Conservation (phyloP, 257 asterid species). For the Cynanchum wilfordii region DNA sequence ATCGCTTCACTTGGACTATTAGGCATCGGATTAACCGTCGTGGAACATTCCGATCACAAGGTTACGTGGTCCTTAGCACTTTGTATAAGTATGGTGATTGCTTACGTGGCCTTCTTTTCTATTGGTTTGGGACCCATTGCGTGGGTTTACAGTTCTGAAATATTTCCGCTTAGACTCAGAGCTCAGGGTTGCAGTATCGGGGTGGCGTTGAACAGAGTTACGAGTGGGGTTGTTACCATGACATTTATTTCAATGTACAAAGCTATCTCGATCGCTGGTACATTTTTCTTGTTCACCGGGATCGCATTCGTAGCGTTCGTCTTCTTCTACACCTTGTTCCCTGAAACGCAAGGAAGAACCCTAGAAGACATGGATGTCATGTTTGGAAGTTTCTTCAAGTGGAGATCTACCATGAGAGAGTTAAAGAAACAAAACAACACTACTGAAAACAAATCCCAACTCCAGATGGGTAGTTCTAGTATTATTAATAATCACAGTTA, state of each 20-base stretch:
- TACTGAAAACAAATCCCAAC: conserved; percentile 10
- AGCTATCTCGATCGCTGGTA: conserved; percentile 44
- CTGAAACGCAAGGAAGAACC: conserved; percentile 61
- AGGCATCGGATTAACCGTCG: conserved; percentile 35
- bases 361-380: conserved; percentile 56
- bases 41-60: conserved; percentile 29
- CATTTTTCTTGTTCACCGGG: conserved; percentile 40
- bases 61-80: conserved; percentile 39
- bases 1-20: conserved; percentile 28
- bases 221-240: conserved; percentile 55
- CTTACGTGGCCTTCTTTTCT: conserved; percentile 53
- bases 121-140: conserved; percentile 71
- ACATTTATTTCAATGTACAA: conserved; percentile 44
- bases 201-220: conserved; percentile 48
- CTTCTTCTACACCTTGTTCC: conserved; percentile 44
- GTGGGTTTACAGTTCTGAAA: conserved; percentile 69
- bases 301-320: conserved; percentile 38
- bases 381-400: conserved; percentile 51
- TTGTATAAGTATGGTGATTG: conserved; percentile 25
- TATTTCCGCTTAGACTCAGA: conserved; percentile 49
- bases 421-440: conserved; percentile 22
- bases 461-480: conserved; percentile 20
- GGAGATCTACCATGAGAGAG: conserved; percentile 39
- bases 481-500: background rate
- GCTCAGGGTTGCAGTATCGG: conserved; percentile 76